Conservation (phyloP, 495 filamentous ascomycete genomes). For the Baudoinia panamericana region DNA sequence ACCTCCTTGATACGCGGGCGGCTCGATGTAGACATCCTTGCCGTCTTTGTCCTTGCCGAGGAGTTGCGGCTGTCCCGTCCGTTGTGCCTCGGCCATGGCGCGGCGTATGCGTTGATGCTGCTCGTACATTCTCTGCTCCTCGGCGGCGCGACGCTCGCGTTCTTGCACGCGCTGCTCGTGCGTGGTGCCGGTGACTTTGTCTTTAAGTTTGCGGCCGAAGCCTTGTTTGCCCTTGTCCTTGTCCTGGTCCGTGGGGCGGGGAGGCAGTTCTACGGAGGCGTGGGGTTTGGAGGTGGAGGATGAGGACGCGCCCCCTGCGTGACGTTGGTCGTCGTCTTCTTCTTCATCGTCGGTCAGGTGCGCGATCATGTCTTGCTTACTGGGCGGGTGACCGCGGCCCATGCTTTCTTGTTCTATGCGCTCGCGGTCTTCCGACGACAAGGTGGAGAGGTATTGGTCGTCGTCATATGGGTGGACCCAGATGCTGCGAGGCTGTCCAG, state of each 20-base stretch:
- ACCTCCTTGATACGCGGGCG: slow-evolving; percentile 21
- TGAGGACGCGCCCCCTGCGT: slow-evolving; percentile 3
- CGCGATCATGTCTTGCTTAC: slow-evolving; percentile 29
- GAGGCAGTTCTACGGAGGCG: slow-evolving; percentile 10
- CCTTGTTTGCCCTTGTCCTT: slow-evolving; percentile 16
- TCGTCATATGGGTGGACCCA: slow-evolving; percentile 44
- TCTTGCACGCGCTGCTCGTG: slow-evolving; percentile 33
- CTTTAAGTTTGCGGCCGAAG: slow-evolving; percentile 37
- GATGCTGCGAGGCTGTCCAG: slow-evolving; percentile 35
- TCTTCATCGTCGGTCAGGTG: slow-evolving; percentile 34
- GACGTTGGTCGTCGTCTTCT: slow-evolving; percentile 16
- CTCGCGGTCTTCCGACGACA: slow-evolving; percentile 30
- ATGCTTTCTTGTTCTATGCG: slow-evolving; percentile 25
- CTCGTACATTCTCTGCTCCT: slow-evolving; percentile 31
- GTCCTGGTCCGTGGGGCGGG: slow-evolving; percentile 8
- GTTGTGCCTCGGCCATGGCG: slow-evolving; percentile 31
- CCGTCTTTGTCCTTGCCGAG: slow-evolving; percentile 35
- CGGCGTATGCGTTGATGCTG: slow-evolving; percentile 28
- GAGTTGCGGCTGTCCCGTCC: slow-evolving; percentile 36
- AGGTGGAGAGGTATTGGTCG: slow-evolving; percentile 31
- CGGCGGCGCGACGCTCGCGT: slow-evolving; percentile 30
- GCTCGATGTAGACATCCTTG: slow-evolving; percentile 37
- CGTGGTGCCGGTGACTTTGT: slow-evolving; percentile 34
- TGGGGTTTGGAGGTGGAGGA: slow-evolving; percentile 2
- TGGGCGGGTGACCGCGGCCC: slow-evolving; percentile 24